These are phyloP conservation scores for Dalbergia oliveri DNA, from an alignment of 306 rosid genomes.

Conservation along the genomic window DNA sequence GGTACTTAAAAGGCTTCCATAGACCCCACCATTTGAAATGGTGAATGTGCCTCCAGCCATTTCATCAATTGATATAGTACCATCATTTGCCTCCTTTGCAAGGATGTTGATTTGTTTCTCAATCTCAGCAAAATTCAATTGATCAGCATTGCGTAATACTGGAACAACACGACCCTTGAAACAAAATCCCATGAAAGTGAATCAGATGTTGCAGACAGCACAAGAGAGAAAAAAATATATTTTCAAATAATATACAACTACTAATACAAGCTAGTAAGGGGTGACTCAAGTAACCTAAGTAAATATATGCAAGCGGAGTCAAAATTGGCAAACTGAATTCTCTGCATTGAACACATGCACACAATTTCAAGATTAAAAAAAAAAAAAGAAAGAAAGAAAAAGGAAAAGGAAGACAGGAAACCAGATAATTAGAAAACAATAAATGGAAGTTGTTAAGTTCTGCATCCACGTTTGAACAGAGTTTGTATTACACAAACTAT, in stretches of 20 bases:
- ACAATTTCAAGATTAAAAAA: not conserved
- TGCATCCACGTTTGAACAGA: not conserved
- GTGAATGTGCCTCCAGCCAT: slow-evolving; percentile 92
- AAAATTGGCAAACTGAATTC: not conserved
- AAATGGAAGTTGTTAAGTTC: not conserved
- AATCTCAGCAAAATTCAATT: slow-evolving; percentile 78
- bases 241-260: slow-evolving; percentile 4
- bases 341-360: not conserved
- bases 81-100: slow-evolving; percentile 84
- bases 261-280: not conserved
- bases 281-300: not conserved
- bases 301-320: not conserved
- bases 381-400: not conserved
- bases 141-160: slow-evolving; percentile 57
- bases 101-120: slow-evolving; percentile 81
- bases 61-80: slow-evolving; percentile 79
- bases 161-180: slow-evolving; percentile 70
- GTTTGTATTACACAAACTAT: not conserved
- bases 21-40: slow-evolving; percentile 89
- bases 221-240: not conserved
- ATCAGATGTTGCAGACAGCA: no score
- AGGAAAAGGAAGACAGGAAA: not conserved
- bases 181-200: slow-evolving; percentile 9
- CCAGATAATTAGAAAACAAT: not conserved
- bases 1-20: slow-evolving; percentile 86